Evolutionary conservation across 176 grass and related monocot species (phyloP).

Genomic region (Oryza longistaminata): DNA sequence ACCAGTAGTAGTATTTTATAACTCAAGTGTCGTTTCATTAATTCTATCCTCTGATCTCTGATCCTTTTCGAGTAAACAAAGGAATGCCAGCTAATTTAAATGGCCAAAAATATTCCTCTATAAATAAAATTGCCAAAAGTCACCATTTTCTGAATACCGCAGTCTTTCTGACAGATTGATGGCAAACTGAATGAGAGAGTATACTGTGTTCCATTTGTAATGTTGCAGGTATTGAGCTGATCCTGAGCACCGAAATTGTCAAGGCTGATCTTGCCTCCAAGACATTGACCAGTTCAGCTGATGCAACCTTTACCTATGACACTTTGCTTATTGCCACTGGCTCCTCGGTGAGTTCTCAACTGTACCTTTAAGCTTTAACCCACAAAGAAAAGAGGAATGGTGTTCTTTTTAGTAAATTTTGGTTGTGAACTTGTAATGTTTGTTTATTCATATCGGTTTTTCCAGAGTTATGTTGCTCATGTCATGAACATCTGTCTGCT

Average conservation of each 20-base stretch:
- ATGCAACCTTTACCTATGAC: constrained; percentile 64
- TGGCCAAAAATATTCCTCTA: background rate
- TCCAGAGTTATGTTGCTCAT: background rate
- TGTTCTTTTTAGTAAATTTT: background rate
- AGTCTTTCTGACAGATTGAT: background rate
- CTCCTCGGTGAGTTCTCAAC: constrained; percentile 65
- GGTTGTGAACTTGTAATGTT: background rate
- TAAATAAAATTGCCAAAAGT: background rate
- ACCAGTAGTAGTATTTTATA: background rate
- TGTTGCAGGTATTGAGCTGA: constrained; percentile 72
- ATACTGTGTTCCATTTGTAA: background rate
- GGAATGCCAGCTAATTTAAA: background rate
- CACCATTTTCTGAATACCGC: background rate
- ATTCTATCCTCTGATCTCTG: background rate
- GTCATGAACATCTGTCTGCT: background rate
- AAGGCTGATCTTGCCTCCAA: constrained; percentile 82
- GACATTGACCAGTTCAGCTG: constrained; percentile 62
- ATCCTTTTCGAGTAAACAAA: background rate
- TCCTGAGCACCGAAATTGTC: constrained; percentile 80
- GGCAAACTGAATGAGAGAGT: background rate
- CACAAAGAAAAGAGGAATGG: background rate
- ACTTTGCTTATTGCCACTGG: constrained; percentile 83
- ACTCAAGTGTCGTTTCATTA: background rate
- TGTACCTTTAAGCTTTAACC: background rate
- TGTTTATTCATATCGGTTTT: background rate